phyloP scores from a whole-genome alignment of 768 basidiomycete species.

The Pisolithus orientalis region DNA sequence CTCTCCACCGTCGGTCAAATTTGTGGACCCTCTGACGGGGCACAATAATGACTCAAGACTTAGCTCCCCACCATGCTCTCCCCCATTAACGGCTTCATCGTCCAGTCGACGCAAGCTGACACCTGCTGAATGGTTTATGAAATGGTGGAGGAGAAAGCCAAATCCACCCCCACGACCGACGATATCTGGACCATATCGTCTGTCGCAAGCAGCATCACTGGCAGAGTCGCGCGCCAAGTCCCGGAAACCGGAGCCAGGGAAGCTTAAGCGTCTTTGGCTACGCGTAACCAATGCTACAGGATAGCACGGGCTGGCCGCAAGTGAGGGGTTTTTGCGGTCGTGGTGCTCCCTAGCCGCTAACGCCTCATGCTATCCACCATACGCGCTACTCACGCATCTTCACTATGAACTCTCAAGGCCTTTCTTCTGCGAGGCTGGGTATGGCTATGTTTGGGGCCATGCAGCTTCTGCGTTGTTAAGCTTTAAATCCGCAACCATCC shows the following conservation, averaged over 20 bases:
- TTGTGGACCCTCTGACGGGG: slow-evolving; percentile 59
- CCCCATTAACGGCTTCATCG: slow-evolving; percentile 9
- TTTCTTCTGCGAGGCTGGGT: no score
- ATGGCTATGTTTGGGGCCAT: no score
- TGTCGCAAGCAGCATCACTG: slow-evolving; percentile 27
- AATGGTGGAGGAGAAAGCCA: slow-evolving; percentile 21
- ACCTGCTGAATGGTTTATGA: slow-evolving; percentile 18
- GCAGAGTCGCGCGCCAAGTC: slow-evolving; percentile 17
- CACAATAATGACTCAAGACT: slow-evolving; percentile 34
- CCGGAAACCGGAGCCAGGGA: slow-evolving; percentile 15
- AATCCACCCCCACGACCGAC: slow-evolving; percentile 18
- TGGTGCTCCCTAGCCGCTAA: background rate
- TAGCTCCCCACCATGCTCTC: slow-evolving; percentile 11
- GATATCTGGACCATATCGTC: slow-evolving; percentile 27
- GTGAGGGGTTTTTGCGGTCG: background rate
- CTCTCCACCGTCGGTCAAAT: slow-evolving; percentile 54
- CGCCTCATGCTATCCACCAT: background rate
- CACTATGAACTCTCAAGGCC: no score
- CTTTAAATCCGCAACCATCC: slow-evolving; percentile 11
- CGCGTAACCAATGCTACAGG: slow-evolving; percentile 14
- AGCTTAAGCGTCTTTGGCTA: slow-evolving; percentile 23
- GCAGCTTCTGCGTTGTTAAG: slow-evolving; percentile 1
- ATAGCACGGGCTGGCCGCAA: slow-evolving; percentile 7
- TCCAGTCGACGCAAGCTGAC: slow-evolving; percentile 1
- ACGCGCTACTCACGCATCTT: background rate